These are phyloP conservation scores for Diospyros lotus DNA, from an alignment of 148 eudicot genomes.

Conservation along the genomic window DNA sequence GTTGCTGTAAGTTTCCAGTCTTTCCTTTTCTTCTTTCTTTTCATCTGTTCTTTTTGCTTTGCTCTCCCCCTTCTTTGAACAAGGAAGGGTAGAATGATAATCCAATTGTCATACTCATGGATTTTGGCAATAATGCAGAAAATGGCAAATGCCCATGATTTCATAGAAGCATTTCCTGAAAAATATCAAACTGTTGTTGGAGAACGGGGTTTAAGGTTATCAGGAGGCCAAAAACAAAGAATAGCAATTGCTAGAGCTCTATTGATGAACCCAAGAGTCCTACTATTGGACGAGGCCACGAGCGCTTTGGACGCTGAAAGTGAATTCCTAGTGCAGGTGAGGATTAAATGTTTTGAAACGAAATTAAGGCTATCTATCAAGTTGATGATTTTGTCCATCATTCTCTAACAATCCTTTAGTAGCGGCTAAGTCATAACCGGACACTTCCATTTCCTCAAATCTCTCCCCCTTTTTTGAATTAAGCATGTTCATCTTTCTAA, in stretches of 20 bases:
- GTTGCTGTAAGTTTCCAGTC: conserved; percentile 54
- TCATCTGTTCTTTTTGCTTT: too few species aligned
- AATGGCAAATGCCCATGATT: conserved; percentile 17
- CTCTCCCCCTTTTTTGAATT: neutral
- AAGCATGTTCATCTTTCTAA: neutral
- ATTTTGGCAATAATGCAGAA: conserved; percentile 1
- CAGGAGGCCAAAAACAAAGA: conserved; percentile 17
- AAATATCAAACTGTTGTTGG: conserved; percentile 15
- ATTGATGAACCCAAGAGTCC: conserved; percentile 29
- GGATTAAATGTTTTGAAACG: neutral
- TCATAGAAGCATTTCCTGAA: conserved; percentile 5
- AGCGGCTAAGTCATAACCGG: neutral
- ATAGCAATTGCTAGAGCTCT: conserved; percentile 26
- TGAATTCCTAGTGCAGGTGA: conserved; percentile 10
- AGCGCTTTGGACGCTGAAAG: conserved; percentile 28
- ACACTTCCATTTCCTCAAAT: neutral
- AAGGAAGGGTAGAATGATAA: too few species aligned
- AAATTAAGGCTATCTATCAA: neutral
- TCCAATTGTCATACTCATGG: neutral
- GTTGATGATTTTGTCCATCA: neutral
- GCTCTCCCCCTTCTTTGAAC: too few species aligned
- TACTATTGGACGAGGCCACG: conserved; percentile 28
- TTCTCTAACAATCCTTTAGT: neutral
- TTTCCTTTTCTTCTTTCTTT: conserved; percentile 4
- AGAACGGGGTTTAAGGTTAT: conserved; percentile 14